phyloP scores from a whole-genome alignment of 2,329 filamentous ascomycete species.

The Davidsoniella virescens region DNA sequence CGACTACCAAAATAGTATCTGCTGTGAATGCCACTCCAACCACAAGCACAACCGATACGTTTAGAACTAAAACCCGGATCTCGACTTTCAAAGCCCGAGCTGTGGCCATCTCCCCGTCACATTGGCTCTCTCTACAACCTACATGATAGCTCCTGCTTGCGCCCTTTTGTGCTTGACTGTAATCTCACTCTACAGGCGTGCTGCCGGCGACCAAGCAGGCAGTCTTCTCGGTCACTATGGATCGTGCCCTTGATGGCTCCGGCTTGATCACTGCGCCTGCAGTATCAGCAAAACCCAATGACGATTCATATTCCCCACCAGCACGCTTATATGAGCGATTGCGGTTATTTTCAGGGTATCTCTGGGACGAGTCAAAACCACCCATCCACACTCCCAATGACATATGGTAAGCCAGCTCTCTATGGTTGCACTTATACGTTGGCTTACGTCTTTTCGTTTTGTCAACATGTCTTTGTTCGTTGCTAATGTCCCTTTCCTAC shows the following conservation, averaged over 20 bases:
- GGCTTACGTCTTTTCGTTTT: not conserved
- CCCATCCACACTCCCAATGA: constrained; percentile 61
- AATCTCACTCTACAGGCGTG: no score
- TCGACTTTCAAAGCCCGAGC: no score
- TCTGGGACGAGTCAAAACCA: constrained; percentile 50
- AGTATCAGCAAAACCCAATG: not conserved
- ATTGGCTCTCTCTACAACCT: no score
- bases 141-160: no score
- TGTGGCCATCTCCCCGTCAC: no score
- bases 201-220: no score
- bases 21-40: no score
- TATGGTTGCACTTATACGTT: not conserved
- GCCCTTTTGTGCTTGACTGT: no score
- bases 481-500: not conserved
- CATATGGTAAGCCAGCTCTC: constrained; percentile 49
- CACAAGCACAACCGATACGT: no score
- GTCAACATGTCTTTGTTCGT: not conserved
- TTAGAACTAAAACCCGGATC: no score
- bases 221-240: not conserved
- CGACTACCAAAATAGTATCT: no score
- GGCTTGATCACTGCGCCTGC: constrained; percentile 2
- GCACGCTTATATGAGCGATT: constrained; percentile 56
- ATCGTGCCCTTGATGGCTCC: constrained; percentile 12
- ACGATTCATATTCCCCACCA: constrained; percentile 29
- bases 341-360: constrained; percentile 56